Evolutionary conservation across 2,329 filamentous ascomycete genomes (phyloP), one percentile per base, ranked within the genome.

Genomic region (Talaromyces sp.): DNA sequence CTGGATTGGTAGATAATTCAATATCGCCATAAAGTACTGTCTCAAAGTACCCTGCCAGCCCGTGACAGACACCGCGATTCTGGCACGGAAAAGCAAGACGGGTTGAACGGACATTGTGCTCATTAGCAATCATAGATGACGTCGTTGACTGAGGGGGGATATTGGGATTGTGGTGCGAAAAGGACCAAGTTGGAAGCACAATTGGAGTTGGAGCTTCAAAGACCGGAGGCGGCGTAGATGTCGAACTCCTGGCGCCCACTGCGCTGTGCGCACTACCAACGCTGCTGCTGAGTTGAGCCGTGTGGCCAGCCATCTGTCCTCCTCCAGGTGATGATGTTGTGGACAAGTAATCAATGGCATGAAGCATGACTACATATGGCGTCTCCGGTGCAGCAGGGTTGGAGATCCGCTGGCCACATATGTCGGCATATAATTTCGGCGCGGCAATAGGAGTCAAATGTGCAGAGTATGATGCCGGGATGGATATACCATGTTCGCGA

Each of bases 1-100:
- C 89, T 0, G 94, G 95, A 67, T 96, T 88, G 3, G 89, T 99
- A 68, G 91, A 96, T 60, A 99, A 81, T 77, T 97, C 93, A 4
- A 97, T 84, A 65, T 84, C 86, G 1, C 77, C 81, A 70, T 97
- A 99, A 19, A 99, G 81, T n/a, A 96, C 90, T 0, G 91, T 91
- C 76, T 99, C 94, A 71, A 99, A 99, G 73, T 97, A 99, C 0
- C 93, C 94, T 0, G 86, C 94, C 41, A 99, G 75, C 2, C 94
- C 94, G 71, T 99, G 94, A 36, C 92, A 89, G 7, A 94, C 87
- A 36, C 93, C 93, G 25, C 89, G 83, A 60, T 89, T 82, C 51
- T 84, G 82, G 64, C 89, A 89, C 2, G 88, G 86, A 74, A 97
- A 99, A 0, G 83, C 86, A 52, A 93, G 76, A 55, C 87, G 86